Evolutionary conservation across 163 green algal genomes (phyloP).

Genomic region (Trebouxiophyceae sp.): DNA sequence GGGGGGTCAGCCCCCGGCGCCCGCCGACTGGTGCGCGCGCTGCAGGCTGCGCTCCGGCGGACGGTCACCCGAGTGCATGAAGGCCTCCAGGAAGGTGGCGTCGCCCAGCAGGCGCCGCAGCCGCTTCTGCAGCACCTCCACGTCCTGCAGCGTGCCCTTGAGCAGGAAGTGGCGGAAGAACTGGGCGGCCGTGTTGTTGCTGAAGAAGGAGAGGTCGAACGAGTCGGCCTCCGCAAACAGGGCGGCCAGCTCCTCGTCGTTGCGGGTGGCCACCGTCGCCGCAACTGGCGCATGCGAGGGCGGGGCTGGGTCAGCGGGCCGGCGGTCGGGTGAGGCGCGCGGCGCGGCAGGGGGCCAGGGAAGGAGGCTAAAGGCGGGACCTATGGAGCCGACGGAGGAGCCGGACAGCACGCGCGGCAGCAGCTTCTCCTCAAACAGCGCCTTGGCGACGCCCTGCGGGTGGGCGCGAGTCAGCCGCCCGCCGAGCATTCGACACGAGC

Average conservation of each 20-base stretch:
- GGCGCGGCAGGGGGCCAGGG: no score
- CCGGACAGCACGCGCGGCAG: conserved; percentile 91
- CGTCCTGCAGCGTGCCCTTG: conserved; percentile 56
- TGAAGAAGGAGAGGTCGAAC: conserved; percentile 86
- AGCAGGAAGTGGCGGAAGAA: conserved; percentile 62
- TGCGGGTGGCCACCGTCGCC: conserved; percentile 62
- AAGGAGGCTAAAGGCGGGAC: no score
- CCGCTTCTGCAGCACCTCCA: conserved; percentile 68
- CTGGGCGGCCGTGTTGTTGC: conserved; percentile 52
- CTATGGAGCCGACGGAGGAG: conserved; percentile 76
- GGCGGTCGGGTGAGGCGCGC: no score
- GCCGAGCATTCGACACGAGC: no score
- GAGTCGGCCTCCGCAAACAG: conserved; percentile 41
- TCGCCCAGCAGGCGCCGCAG: conserved; percentile 72
- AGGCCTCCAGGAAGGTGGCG: conserved; percentile 81
- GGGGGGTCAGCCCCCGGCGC: no score
- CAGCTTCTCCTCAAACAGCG: conserved; percentile 81
- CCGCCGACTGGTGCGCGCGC: no score
- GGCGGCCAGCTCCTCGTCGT: conserved; percentile 68
- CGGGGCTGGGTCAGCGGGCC: no score
- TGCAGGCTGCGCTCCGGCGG: no score
- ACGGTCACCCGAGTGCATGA: conserved; percentile 61
- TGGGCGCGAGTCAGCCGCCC: no score
- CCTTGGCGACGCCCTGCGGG: conserved; percentile 81
- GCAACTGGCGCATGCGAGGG: conserved; percentile 57